A percentile compares a stretch with the other conserved stretches of the same genome.
These are phyloP conservation scores for Fusarium cyanostomum DNA, from an alignment of 2,329 filamentous ascomycete genomes.

Conservation along the genomic window DNA sequence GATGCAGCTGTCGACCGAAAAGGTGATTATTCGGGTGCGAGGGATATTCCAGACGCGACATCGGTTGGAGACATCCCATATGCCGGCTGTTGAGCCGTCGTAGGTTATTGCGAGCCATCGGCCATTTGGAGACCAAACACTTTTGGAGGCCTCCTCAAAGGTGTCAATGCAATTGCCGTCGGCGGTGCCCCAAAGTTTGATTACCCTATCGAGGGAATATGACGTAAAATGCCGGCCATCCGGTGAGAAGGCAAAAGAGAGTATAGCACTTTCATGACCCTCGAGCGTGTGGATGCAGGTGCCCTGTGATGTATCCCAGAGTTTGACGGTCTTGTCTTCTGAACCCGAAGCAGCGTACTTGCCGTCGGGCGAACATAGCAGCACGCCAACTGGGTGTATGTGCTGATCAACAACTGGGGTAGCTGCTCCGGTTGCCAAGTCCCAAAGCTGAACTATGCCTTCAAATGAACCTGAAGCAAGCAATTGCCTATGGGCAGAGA, in stretches of 20 bases:
- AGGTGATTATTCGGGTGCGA: too few relatives aligned
- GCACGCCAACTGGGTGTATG: too few relatives aligned
- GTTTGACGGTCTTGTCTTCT: accelerated
- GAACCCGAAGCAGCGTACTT: background rate
- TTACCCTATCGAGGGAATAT: background rate
- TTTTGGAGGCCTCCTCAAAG: background rate
- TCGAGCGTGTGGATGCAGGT: background rate
- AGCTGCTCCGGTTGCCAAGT: background rate
- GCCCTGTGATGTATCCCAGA: background rate
- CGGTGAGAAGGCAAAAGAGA: background rate
- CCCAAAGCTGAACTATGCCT: background rate
- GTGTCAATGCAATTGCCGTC: background rate
- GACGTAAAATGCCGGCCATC: background rate
- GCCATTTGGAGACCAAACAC: background rate
- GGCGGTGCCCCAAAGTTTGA: background rate
- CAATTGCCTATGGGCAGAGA: background rate
- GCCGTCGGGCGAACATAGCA: background rate
- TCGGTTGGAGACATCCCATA: too few relatives aligned
- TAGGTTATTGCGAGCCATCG: background rate
- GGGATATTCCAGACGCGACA: too few relatives aligned
- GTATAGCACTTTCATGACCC: background rate
- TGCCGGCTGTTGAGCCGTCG: too few relatives aligned
- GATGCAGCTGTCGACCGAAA: too few relatives aligned
- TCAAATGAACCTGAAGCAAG: background rate
- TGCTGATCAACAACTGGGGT: too few relatives aligned